Base-by-base conservation (phyloP, 78 protist genomes). In the slime mould (Dictyostelium discoideum) region DNA sequence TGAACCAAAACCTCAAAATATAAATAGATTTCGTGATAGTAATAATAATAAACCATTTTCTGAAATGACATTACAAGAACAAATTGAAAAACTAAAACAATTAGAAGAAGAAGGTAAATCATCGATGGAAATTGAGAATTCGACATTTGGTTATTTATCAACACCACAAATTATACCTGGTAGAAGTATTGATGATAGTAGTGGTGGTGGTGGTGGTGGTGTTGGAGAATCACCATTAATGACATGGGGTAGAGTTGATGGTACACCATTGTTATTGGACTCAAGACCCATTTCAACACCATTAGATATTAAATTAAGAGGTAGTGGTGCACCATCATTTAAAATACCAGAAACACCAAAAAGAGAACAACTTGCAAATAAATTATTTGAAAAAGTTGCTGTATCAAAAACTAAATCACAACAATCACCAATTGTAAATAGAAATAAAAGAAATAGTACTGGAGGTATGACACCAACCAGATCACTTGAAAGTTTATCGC, bases 191-290 rank as follows among this genome's bases (percentile, higher is more conserved):
- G 40, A 29, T 8, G 37, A 79, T 1, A 32, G 37, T 32, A 32
- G 37, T 32, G 37, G 37, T 32, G 37, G 37, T 32, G 7, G 84
- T 46, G 60, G 60, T 48, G 86, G 73, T 44, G 69, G 24, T 10
- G 81, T 3, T 20, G 96, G 50, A 7, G 88, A 92, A 74, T 85
- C 97, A 60, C 98, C 98, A 7, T 10, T 92, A 50, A 90, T 96
- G 93, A 96, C 97, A 39, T 96, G 98, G 98, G 98, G 98, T n/a
- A 78, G 29, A 46, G 46, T 94, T 3, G 95, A 80, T 37, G 93
- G 93, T 22, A 93, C 98, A 50, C 96, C 98, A 9, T 57, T 85
- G 10, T 7, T 79, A 9, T 65, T 92, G 11, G 65, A 37, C 5
- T 60, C 57, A 2, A 80, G 10, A 8, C 77, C 93, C 1, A 73